Percentiles rank a stretch among this genome's conserved stretches.
These are phyloP conservation scores for Neofusicoccum cordaticola DNA, from an alignment of 2,329 filamentous ascomycete species.

Conservation along the genomic window DNA sequence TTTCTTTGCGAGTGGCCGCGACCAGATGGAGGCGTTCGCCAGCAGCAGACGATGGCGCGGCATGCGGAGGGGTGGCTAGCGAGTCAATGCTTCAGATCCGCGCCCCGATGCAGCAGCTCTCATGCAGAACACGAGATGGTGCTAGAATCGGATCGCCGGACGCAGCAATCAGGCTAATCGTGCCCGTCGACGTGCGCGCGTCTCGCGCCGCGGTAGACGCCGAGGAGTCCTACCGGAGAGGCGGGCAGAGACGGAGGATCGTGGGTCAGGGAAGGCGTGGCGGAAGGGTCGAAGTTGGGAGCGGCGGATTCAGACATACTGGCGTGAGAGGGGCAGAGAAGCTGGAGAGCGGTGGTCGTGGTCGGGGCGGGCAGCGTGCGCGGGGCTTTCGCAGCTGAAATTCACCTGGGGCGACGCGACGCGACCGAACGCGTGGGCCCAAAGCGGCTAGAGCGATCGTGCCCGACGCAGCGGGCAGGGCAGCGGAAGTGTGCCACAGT, in stretches of 20 bases:
- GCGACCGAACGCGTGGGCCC: background rate
- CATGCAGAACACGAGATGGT: background rate
- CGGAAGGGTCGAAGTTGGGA: background rate
- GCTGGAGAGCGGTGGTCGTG: background rate
- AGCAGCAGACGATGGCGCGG: background rate
- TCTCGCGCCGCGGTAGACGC: background rate
- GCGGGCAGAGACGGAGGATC: constrained; percentile 22
- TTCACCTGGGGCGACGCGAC: background rate
- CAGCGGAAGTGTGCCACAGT: background rate
- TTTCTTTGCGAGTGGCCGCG: constrained; percentile 22
- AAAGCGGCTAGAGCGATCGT: background rate
- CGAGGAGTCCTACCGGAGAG: constrained; percentile 13
- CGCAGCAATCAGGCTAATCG: background rate
- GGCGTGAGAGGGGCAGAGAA: background rate
- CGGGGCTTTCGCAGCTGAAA: too few relatives aligned
- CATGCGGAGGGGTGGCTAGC: background rate
- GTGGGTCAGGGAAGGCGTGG: constrained; percentile 20
- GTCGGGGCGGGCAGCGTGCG: background rate
- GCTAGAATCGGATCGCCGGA: background rate
- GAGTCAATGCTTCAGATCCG: background rate
- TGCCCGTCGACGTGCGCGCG: background rate
- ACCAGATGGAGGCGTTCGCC: background rate
- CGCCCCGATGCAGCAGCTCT: background rate
- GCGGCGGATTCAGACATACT: constrained; percentile 7
- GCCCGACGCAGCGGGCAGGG: background rate